phyloP scores from a whole-genome alignment of 768 basidiomycete species.

The Ramaria sp. region DNA sequence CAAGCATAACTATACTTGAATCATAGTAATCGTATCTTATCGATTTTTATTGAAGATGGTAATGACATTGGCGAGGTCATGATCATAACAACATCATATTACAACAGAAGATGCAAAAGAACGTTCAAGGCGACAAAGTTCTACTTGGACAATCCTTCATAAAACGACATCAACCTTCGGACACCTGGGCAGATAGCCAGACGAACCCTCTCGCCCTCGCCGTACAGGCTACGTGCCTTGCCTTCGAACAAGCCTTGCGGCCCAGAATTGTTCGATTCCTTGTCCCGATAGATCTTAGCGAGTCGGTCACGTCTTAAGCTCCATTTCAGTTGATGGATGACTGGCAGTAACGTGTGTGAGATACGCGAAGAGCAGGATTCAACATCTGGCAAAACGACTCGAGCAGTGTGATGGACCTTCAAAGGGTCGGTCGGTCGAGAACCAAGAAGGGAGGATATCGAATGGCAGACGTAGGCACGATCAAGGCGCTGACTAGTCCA shows the following conservation, averaged over 20 bases:
- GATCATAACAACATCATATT: background rate
- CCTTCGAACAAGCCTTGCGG: slow-evolving; percentile 48
- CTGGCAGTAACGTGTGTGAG: slow-evolving; percentile 51
- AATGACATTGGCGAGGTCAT: background rate
- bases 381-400: slow-evolving; percentile 46
- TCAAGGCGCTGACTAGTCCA: slow-evolving; percentile 44
- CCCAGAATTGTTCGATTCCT: slow-evolving; percentile 23
- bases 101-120: too few species aligned
- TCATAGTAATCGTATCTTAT: background rate
- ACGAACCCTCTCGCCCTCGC: slow-evolving; percentile 54
- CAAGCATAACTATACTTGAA: background rate
- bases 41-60: background rate
- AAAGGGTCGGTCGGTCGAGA: slow-evolving; percentile 32
- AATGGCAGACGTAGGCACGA: slow-evolving; percentile 38
- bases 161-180: slow-evolving; percentile 45
- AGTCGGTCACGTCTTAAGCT: slow-evolving; percentile 51
- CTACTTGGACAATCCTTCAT: slow-evolving; percentile 29
- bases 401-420: slow-evolving; percentile 34
- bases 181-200: slow-evolving; percentile 60
- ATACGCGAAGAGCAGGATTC: slow-evolving; percentile 46
- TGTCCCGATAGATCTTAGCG: slow-evolving; percentile 42
- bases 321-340: slow-evolving; percentile 62
- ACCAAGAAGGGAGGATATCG: slow-evolving; percentile 44
- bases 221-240: slow-evolving; percentile 36
- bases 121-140: background rate